Percentiles rank a stretch among this genome's conserved stretches.
phyloP scores from a whole-genome alignment of 2,329 filamentous ascomycete species.

The Epichloe typhina region DNA sequence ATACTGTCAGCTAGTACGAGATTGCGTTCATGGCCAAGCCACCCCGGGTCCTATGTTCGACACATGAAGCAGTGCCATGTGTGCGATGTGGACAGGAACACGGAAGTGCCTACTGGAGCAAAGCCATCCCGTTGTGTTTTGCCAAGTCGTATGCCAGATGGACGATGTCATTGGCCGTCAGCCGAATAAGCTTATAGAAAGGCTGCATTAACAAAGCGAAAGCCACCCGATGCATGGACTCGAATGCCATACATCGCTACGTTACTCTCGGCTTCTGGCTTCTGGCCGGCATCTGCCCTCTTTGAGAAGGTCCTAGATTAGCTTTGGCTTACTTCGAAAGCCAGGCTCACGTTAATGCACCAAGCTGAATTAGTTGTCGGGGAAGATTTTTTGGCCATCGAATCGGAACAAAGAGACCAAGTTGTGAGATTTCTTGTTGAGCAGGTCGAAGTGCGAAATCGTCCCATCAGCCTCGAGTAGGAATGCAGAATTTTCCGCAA shows the following conservation, averaged over 20 bases:
- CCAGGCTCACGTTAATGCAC: no score
- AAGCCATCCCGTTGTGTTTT: neutral
- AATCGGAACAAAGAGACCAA: neutral
- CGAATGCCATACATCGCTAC: no score
- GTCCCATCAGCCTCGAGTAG: neutral
- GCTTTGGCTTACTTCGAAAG: neutral
- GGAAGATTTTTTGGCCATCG: neutral
- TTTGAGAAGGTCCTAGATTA: neutral
- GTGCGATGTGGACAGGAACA: no score
- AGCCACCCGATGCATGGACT: neutral
- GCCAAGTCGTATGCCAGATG: neutral
- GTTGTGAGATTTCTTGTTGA: neutral
- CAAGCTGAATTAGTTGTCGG: no score
- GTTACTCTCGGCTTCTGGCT: neutral
- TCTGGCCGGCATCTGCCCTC: neutral
- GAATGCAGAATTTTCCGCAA: neutral
- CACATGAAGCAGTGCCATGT: no score
- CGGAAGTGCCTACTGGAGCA: neutral
- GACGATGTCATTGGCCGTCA: neutral
- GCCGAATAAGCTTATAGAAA: neutral
- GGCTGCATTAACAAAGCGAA: neutral
- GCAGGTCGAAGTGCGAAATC: neutral
- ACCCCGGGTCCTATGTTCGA: no score
- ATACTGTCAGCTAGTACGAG: neutral
- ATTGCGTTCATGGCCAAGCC: neutral